Base-by-base conservation (phyloP, 2,329 filamentous ascomycete species). In the Trichoderma lentiforme region DNA sequence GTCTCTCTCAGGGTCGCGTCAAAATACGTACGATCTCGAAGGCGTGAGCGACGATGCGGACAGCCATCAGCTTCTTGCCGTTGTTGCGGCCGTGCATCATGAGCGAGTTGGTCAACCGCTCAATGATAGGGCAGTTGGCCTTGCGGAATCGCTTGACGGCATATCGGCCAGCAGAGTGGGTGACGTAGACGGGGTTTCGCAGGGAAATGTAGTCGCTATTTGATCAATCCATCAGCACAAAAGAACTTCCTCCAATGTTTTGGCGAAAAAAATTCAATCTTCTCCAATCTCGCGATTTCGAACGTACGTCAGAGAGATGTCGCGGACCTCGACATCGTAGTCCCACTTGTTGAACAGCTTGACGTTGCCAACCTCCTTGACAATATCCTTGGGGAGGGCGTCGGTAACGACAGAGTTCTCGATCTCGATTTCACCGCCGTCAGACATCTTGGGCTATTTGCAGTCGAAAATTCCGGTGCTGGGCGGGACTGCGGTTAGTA, bases 1-100 rank as follows among this genome's bases (percentile, higher is more conserved):
- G 12, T 43, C 18, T 43, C 57, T 21, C 28, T 7, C 9, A 15
- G 51, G 32, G 61, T 62, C 68, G 57, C 56, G 56, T 47, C 18
- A 28, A 14, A 34, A 43, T 63, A 92, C 93, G 86, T 92, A 98
- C 95, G 85, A 99, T 99, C 90, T 99, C 97, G 87, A 99, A 99
- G 81, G 95, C 87, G 90, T 99, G 96, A 80, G 95, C 95, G 82
- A 99, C 95, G 80, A 99, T 99, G 87, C 96, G 94, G 86, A 98
- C 95, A 84, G 96, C 97, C 95, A 97, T 98, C 84, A 98, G 92
- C 94, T 99, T 99, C 93, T 99, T 99, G 87, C 96, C 96, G 93
- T 98, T 99, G 93, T 99, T 99, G 88, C 96, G 96, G 87, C 96
- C 96, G 92, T 99, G 97, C 95, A 98, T 98, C 97, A 99, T 99